Conservation (phyloP, 2,329 filamentous ascomycete genomes). For the Penicillium sclerotigenum region DNA sequence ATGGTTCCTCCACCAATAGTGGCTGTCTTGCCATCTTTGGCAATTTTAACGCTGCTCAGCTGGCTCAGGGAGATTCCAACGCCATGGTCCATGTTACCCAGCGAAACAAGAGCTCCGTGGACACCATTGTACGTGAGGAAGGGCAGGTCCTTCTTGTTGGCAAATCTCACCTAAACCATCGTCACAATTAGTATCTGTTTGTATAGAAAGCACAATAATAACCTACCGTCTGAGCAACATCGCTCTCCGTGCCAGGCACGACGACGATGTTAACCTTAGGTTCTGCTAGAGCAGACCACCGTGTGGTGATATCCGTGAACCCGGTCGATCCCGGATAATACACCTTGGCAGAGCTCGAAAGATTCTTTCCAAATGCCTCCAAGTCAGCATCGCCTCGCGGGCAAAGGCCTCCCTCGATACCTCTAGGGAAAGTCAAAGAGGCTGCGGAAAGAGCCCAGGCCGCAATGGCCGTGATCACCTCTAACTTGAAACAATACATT, state of each 20-base stretch:
- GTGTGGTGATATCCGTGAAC: conserved; percentile 39
- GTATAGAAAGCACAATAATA: neutral
- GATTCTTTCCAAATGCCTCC: conserved; percentile 18
- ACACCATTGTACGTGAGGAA: conserved; percentile 54
- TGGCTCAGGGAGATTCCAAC: conserved; percentile 51
- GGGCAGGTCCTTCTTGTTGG: conserved; percentile 47
- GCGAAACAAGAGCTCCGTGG: conserved; percentile 52
- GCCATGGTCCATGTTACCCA: conserved; percentile 50
- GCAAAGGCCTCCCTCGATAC: conserved; percentile 4
- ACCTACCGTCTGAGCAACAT: conserved; percentile 50
- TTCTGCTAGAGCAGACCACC: conserved; percentile 48
- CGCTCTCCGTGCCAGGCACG: conserved; percentile 47
- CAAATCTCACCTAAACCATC: conserved; percentile 43
- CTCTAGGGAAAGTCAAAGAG: conserved; percentile 5
- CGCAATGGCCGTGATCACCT: conserved; percentile 21
- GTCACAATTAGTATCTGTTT: neutral
- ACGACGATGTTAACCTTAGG: conserved; percentile 50
- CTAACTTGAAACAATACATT: neutral
- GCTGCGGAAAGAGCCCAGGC: conserved; percentile 23
- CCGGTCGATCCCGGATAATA: conserved; percentile 43
- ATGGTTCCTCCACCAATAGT: conserved; percentile 50
- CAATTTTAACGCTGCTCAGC: conserved; percentile 40
- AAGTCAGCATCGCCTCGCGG: conserved; percentile 16
- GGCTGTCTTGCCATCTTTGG: conserved; percentile 46
- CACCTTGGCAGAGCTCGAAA: conserved; percentile 43